Evolutionary conservation across 2,329 filamentous ascomycete genomes (phyloP), one percentile per base, ranked within the genome.

Genomic region (Thielaviopsis euricoi): DNA sequence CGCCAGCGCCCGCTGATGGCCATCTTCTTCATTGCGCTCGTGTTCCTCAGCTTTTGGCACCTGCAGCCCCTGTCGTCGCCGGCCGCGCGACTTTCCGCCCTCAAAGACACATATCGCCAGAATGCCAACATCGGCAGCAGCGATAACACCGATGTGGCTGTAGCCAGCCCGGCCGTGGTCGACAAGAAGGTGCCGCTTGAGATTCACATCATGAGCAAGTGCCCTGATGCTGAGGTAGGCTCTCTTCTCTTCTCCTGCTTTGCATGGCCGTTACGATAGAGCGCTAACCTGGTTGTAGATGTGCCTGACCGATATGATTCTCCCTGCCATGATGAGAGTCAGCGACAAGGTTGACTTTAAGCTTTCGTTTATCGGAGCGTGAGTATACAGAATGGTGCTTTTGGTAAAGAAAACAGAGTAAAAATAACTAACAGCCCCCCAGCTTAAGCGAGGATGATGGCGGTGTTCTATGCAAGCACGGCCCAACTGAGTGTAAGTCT

Each of bases 201-300:
- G 69, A 87, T 89, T 58, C 91, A 97, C 69, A 93, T 97, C 65
- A 98, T 97, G 85, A 87, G 83, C 72, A 96, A 97, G 76, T 98
- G 93, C 66, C 90, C 91, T 0, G 93, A 98, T 70, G 89, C 93
- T 1, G 79, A 77, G 69, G 78, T 80, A 66, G 29, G 29, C 29
- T 10, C 7, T 10, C 29, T 33, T 33, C n/a, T n/a, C n/a, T n/a
- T n/a, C n/a, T n/a, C n/a, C n/a, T 12, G 71, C 61, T 26, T 9
- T 53, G 19, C 37, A 25, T 50, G 0, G 15, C n/a, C 26, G 7
- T 15, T n/a, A 7, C 9, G 33, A 43, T 9, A n/a, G 13, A 29
- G 26, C 17, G 40, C 21, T 52, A 46, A 22, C 37, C 10, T 5
- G 17, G 17, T 17, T n/a, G 3, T 43, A 78, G 75, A 85, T 88